Base-by-base conservation (phyloP, 129 eudicot genomes). In the Kitagawia praeruptora region DNA sequence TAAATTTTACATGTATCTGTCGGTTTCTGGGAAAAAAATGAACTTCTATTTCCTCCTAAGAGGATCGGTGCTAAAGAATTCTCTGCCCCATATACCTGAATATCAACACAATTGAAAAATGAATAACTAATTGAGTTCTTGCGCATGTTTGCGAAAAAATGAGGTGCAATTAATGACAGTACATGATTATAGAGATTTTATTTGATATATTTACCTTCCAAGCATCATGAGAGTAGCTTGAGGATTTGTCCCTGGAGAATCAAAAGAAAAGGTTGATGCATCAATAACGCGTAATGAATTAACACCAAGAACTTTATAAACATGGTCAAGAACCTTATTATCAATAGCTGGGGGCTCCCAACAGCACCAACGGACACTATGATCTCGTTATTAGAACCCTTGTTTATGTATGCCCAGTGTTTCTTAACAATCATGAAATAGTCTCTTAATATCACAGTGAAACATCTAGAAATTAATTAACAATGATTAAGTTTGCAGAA, bases 201-300 rank as follows among this genome's bases (percentile, higher is more conserved):
- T 14, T 48, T 13, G 53, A 4, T 45, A 19, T 19, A 19, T 19
- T 49, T 81, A 92, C 92, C 98, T 94, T 76, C 98, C 92, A 4
- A 94, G 89, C 98, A 94, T 94, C 98, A 94, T 94, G 74, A 91
- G 84, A 23, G 98, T 94, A 66, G 98, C 98, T 77, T 94, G 97
- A 80, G 98, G 97, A 75, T 94, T 94, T 45, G 97, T 94, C n/a
- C 98, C 97, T 0, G 98, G 98, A 69, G 98, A 87, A 70, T 84
- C 49, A 76, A 56, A 74, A 74, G 14, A 14, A 82, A 91, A 85
- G 5, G 98, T 94, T 8, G 98, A 91, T 21, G 97, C 89, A 81
- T 91, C 98, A n/a, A 94, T 63, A 8, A 94, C 92, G 27, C 98
- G 89, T 64, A 94, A 63, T 0, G 89, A 78, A 73, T 82, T 89